These are phyloP conservation scores for Tetraselmis striata DNA, from an alignment of 139 green algal genomes.

Conservation along the genomic window DNA sequence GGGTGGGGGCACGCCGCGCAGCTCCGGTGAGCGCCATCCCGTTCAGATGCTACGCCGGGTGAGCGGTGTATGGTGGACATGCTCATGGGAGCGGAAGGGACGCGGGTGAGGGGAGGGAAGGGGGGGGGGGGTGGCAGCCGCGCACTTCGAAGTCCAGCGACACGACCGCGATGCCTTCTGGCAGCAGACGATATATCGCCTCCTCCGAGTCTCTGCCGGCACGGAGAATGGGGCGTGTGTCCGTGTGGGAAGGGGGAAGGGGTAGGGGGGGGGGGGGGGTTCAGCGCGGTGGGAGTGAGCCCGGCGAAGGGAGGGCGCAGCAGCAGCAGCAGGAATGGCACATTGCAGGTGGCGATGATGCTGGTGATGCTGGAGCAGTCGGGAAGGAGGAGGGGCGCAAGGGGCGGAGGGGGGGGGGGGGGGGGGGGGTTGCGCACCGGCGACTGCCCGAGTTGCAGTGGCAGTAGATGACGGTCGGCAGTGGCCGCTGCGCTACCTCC, in stretches of 20 bases:
- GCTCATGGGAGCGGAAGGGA: neutral
- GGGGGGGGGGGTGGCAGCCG: neutral
- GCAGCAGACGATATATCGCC: constrained; percentile 66
- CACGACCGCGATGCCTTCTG: constrained; percentile 70
- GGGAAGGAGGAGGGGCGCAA: no score
- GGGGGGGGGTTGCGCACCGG: no score
- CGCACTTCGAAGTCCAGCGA: constrained; percentile 77
- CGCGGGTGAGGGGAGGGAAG: neutral
- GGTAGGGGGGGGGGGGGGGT: no score
- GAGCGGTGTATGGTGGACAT: neutral
- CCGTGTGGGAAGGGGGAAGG: no score
- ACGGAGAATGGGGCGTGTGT: no score
- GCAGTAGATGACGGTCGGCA: constrained; percentile 78
- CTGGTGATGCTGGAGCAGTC: no score
- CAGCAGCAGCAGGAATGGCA: no score
- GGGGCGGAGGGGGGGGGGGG: no score
- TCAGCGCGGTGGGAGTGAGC: no score
- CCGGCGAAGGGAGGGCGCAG: no score
- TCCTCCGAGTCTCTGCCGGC: constrained; percentile 81
- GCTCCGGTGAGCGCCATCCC: neutral
- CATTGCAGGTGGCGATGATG: no score
- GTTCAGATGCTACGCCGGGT: no score
- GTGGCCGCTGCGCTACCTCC: neutral
- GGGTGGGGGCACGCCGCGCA: neutral
- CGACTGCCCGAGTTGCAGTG: constrained; percentile 84